Evolutionary conservation across 768 basidiomycete genomes (phyloP).

Genomic region (Hygrophoropsis aurantiaca): DNA sequence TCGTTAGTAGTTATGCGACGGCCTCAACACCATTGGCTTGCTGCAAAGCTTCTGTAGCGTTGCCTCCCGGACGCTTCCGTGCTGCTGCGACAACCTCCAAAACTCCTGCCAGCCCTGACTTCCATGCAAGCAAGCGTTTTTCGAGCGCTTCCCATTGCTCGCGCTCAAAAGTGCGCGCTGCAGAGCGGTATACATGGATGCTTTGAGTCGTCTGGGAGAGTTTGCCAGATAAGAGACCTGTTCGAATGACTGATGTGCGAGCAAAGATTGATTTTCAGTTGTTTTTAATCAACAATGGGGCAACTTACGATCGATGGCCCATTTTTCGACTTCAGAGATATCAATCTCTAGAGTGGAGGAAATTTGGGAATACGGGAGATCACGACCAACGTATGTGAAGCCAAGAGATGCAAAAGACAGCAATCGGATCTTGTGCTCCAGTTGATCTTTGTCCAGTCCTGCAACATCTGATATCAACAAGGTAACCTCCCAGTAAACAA

Average conservation of each 20-base stretch:
- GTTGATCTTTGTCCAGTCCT: conserved; percentile 58
- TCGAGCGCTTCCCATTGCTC: conserved; percentile 82
- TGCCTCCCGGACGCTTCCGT: conserved; percentile 34
- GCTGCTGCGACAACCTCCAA: conserved; percentile 68
- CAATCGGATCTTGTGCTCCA: conserved; percentile 80
- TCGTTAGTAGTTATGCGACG: no score
- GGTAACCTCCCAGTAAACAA: not conserved
- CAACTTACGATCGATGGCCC: conserved; percentile 79
- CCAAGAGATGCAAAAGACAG: conserved; percentile 74
- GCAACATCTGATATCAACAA: no score
- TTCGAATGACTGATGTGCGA: conserved; percentile 64
- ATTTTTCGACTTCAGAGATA: conserved; percentile 70
- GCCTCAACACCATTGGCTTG: conserved; percentile 21
- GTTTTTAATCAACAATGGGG: conserved; percentile 1
- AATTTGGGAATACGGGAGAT: conserved; percentile 70
- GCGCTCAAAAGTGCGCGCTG: conserved; percentile 71
- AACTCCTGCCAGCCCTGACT: conserved; percentile 65
- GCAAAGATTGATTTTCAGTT: no score
- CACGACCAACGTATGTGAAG: conserved; percentile 73
- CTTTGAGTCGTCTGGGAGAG: conserved; percentile 79
- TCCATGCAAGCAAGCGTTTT: conserved; percentile 75
- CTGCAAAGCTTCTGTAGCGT: conserved; percentile 19
- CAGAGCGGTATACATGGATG: conserved; percentile 70
- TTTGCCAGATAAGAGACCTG: conserved; percentile 76
- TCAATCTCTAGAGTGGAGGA: conserved; percentile 67